These are phyloP conservation scores for Colletotrichum aenigma DNA, from an alignment of 2,329 filamentous ascomycete species.

Conservation along the genomic window DNA sequence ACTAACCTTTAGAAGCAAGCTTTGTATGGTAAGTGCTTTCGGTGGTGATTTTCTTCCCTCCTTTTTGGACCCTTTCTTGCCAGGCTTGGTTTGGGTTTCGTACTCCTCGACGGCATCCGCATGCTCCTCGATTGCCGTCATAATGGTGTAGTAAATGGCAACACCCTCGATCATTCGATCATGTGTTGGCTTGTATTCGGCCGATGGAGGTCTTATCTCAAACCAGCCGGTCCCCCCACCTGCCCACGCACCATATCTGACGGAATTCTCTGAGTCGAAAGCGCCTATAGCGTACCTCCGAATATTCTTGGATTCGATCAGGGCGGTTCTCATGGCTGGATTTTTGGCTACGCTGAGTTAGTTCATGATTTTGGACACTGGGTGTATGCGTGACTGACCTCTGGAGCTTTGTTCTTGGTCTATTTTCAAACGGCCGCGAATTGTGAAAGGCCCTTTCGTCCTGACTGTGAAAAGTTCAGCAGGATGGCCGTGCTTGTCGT, in stretches of 20 bases:
- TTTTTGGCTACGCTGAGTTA: conserved; percentile 34
- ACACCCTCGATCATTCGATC: conserved; percentile 67
- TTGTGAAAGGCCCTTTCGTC: conserved; percentile 62
- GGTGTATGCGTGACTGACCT: conserved; percentile 34
- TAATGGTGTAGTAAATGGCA: conserved; percentile 65
- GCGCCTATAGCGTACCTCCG: conserved; percentile 58
- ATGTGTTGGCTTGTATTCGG: conserved; percentile 60
- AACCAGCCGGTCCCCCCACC: conserved; percentile 71
- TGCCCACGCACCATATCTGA: conserved; percentile 65
- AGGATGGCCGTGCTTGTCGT: conserved; percentile 53
- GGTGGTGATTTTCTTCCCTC: conserved; percentile 8
- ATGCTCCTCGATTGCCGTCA: conserved; percentile 56
- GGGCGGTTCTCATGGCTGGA: conserved; percentile 31
- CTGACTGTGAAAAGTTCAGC: conserved; percentile 67
- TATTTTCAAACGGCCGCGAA: conserved; percentile 59
- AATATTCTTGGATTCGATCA: conserved; percentile 60
- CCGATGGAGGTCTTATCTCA: conserved; percentile 61
- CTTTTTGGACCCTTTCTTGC: conserved; percentile 34
- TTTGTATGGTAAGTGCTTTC: conserved; percentile 7
- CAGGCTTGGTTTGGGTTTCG: conserved; percentile 30
- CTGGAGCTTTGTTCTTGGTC: conserved; percentile 47
- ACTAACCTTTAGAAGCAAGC: conserved; percentile 37
- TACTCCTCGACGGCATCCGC: conserved; percentile 19
- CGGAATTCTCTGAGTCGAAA: conserved; percentile 40
- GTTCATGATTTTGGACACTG: not conserved